These are phyloP conservation scores for Claviceps digitariae DNA, from an alignment of 2,329 filamentous ascomycete species.

Conservation along the genomic window DNA sequence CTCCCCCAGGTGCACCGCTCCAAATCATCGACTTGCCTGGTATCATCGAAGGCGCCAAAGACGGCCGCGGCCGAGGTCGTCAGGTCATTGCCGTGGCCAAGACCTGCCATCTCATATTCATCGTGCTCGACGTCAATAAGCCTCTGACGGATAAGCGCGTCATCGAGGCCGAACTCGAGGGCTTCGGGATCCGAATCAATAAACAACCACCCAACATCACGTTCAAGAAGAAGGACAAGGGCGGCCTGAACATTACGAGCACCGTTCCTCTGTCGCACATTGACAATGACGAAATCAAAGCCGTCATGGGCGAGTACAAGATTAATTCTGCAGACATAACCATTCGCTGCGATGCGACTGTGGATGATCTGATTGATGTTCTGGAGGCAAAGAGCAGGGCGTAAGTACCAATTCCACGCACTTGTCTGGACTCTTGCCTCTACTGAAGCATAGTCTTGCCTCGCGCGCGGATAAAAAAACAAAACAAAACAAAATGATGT, in stretches of 20 bases:
- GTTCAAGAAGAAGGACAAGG: slow-evolving; percentile 99
- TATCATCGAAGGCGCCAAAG: slow-evolving; percentile 98
- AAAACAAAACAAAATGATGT: no score
- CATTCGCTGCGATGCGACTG: slow-evolving; percentile 92
- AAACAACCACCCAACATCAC: slow-evolving; percentile 95
- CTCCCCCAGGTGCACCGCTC: slow-evolving; percentile 60
- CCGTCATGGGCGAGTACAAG: slow-evolving; percentile 92
- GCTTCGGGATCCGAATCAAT: slow-evolving; percentile 96
- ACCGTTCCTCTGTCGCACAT: slow-evolving; percentile 88
- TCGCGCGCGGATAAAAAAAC: no score
- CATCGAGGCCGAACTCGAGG: slow-evolving; percentile 90
- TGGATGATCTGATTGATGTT: slow-evolving; percentile 93
- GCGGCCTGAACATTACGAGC: slow-evolving; percentile 89
- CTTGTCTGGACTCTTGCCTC: neutral
- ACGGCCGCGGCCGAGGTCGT: slow-evolving; percentile 91
- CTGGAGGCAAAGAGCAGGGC: slow-evolving; percentile 80
- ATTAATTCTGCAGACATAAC: slow-evolving; percentile 96
- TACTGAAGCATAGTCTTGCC: neutral
- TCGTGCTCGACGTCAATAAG: slow-evolving; percentile 97
- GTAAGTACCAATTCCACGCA: slow-evolving; percentile 11
- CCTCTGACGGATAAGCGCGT: slow-evolving; percentile 92
- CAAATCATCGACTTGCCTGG: slow-evolving; percentile 97
- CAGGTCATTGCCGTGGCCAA: slow-evolving; percentile 99
- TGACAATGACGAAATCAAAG: slow-evolving; percentile 91
- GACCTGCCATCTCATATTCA: slow-evolving; percentile 97